Base-by-base conservation (phyloP, 1,284 basidiomycete species). In the Trichosporon faecale region DNA sequence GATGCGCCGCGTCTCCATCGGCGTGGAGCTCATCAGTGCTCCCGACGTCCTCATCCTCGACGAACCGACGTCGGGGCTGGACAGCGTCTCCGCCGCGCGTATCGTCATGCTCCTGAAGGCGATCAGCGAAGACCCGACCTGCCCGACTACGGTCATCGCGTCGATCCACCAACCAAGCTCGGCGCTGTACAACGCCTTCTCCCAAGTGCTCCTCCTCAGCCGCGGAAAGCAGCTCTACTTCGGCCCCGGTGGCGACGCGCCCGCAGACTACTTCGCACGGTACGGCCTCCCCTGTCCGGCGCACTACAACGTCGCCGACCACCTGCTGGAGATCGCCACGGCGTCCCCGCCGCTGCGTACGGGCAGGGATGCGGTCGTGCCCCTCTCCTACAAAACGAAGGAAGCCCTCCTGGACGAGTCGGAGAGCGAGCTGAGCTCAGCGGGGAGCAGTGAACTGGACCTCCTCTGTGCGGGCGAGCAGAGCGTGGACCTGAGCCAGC, bases 281-380 rank as follows among this genome's bases (percentile, higher is more conserved):
- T 78, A 85, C 74, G 84, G 87, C 73, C 68, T 74, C 60, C 86
- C 85, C 23, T 89, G 88, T 68, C 87, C 86, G 14, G 85, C 88
- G 55, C 92, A 91, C 0, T 94, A 94, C 84, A 96, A 95, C 75
- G 88, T 95, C 16, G 94, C 94, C 0, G 94, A 97, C 80, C 91
- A 93, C 78, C 86, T 95, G 16, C 86, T 96, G 14, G 93, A 95
- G 74, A 86, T 95, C 64, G 92, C 93, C 0, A 91, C 88, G 75
- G 88, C 89, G 60, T 85, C 69, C 12, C 61, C 76, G 9, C 79
- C 55, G 1, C 55, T 60, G 12, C 55, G 16, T 27, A 29, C 11
- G 18, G 55, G 55, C 4, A 27, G 29, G 12, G 55, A 60, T 14
- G 55, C 55, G 1, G 55, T 60, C 6, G 27, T 60, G 14, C 9